Percentiles rank a stretch among this genome's conserved stretches.
These are phyloP conservation scores for Jaltomata sinuosa DNA, from an alignment of 257 asterid genomes.

Conservation along the genomic window DNA sequence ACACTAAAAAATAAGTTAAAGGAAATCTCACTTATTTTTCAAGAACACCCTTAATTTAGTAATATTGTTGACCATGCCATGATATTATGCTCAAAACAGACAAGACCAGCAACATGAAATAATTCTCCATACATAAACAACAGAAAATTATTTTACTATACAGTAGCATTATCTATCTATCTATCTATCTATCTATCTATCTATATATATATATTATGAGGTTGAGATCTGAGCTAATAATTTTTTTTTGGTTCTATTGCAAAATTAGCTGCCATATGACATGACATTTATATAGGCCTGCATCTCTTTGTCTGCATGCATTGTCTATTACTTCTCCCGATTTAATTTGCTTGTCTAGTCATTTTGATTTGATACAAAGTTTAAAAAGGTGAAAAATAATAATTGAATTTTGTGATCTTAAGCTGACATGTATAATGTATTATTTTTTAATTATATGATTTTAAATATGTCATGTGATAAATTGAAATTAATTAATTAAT, in stretches of 20 bases:
- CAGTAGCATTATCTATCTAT: not conserved
- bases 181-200: too few relatives aligned
- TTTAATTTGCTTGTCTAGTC: too few relatives aligned
- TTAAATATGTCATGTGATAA: too few relatives aligned
- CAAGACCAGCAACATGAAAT: not conserved
- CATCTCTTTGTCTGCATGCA: not conserved
- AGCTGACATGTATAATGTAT: too few relatives aligned
- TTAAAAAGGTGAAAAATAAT: too few relatives aligned
- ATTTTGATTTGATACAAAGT: not conserved
- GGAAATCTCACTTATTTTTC: too few relatives aligned
- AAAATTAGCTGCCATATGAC: not conserved
- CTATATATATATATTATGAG: not conserved
- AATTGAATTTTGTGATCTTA: too few relatives aligned
- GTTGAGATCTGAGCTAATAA: not conserved
- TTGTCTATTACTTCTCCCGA: not conserved
- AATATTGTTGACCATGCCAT: not conserved
- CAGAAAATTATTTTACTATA: not conserved
- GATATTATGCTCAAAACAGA: not conserved
- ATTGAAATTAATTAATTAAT: too few relatives aligned
- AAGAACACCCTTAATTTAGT: not conserved
- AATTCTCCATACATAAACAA: not conserved
- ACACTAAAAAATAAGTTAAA: too few relatives aligned
- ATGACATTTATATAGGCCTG: not conserved
- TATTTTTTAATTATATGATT: too few relatives aligned
- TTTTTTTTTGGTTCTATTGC: not conserved